These are phyloP conservation scores for Penicillium sp. DNA, from an alignment of 2,329 filamentous ascomycete species.

Conservation along the genomic window DNA sequence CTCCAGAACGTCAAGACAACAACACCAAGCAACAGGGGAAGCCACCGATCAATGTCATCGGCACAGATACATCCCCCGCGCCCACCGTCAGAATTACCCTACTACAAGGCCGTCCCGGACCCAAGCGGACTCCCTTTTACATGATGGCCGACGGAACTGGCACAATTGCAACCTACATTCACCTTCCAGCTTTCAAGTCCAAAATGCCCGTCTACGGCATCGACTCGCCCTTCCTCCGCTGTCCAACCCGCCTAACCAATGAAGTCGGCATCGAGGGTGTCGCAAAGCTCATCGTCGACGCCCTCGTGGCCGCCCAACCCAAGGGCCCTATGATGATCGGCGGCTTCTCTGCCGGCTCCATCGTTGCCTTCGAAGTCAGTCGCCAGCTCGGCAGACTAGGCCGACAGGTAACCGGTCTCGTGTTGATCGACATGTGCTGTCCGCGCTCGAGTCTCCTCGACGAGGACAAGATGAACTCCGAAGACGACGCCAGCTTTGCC, in stretches of 20 bases:
- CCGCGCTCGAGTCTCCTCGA: background rate
- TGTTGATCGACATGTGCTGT: background rate
- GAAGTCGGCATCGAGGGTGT: background rate
- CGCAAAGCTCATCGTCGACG: background rate
- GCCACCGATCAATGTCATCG: background rate
- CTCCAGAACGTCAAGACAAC: background rate
- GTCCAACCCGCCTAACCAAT: background rate
- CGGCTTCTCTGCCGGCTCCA: background rate
- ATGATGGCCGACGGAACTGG: constrained; percentile 4
- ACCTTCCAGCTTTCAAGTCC: background rate
- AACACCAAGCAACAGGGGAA: background rate
- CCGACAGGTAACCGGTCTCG: background rate
- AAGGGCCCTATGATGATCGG: background rate
- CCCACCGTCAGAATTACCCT: background rate
- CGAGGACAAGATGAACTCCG: background rate
- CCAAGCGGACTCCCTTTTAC: background rate
- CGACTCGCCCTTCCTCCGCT: constrained; percentile 2
- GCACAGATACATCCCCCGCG: background rate
- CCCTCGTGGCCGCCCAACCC: background rate
- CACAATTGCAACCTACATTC: constrained; percentile 1
- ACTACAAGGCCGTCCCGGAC: background rate
- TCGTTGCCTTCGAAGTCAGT: background rate
- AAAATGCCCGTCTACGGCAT: background rate
- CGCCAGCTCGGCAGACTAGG: background rate
- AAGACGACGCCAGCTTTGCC: background rate